Conservation (phyloP, 1,284 basidiomycete genomes). For the Sphagnurus paluster region DNA sequence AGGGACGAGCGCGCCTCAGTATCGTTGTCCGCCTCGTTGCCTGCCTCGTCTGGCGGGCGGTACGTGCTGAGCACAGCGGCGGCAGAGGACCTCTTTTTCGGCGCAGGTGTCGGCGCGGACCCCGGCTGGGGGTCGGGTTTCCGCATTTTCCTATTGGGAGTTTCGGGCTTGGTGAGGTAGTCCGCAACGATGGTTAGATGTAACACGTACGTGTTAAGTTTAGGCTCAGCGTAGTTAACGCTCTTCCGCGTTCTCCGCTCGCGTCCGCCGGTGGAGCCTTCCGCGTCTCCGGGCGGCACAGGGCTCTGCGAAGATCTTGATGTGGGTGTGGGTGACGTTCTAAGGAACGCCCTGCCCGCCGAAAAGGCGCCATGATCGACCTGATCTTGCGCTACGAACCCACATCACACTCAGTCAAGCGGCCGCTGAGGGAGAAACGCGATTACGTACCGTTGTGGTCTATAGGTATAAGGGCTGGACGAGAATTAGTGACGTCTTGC, state of each 20-base stretch:
- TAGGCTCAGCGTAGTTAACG: conserved; percentile 87
- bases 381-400: conserved; percentile 29
- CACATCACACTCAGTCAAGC: background rate
- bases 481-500: conserved; percentile 67
- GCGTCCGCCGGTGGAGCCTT: conserved; percentile 45
- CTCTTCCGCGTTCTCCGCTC: conserved; percentile 77
- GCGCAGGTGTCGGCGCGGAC: conserved; percentile 29
- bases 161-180: conserved; percentile 11
- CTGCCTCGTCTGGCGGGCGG: conserved; percentile 24
- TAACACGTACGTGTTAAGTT: conserved; percentile 78
- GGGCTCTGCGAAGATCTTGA: conserved; percentile 51
- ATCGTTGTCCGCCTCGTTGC: conserved; percentile 29
- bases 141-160: conserved; percentile 82
- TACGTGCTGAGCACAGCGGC: conserved; percentile 32
- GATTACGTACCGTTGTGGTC: conserved; percentile 36
- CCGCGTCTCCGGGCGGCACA: conserved; percentile 33
- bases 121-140: conserved; percentile 67
- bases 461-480: conserved; percentile 39
- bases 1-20: conserved; percentile 31
- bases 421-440: conserved; percentile 6
- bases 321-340: conserved; percentile 23
- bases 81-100: conserved; percentile 40
- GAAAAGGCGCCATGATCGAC: conserved; percentile 38
- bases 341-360: conserved; percentile 18
- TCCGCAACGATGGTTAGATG: conserved; percentile 3